A percentile compares a stretch with the other conserved stretches of the same genome.
Evolutionary conservation across 768 basidiomycete genomes (phyloP).

Genomic region (Peribolospora kevripleyi): DNA sequence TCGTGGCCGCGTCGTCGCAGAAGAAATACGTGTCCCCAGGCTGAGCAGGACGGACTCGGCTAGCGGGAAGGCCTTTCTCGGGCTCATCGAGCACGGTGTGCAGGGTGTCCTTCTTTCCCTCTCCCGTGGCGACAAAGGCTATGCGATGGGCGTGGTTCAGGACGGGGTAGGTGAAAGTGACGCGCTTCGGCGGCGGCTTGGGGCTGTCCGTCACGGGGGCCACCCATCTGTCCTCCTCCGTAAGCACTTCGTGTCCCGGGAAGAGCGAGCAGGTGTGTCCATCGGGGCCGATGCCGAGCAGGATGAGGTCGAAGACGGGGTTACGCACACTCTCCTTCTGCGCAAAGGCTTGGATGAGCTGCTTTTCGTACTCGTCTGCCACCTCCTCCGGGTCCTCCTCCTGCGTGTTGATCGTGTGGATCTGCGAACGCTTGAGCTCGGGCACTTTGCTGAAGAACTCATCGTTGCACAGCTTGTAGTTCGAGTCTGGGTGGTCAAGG

Average conservation of each 20-base stretch:
- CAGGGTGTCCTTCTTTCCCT: constrained; percentile 53
- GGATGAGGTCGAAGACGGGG: constrained; percentile 89
- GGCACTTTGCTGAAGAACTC: constrained; percentile 60
- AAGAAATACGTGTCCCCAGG: constrained; percentile 90
- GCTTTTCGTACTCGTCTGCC: constrained; percentile 26
- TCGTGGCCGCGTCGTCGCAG: constrained; percentile 58
- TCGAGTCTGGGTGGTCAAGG: constrained; percentile 76
- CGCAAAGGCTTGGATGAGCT: constrained; percentile 73
- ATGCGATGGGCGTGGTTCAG: constrained; percentile 70
- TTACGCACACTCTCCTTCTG: constrained; percentile 81
- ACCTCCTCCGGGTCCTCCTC: constrained; percentile 21
- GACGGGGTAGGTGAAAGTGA: constrained; percentile 79
- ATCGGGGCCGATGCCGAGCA: constrained; percentile 88
- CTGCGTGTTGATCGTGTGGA: constrained; percentile 52
- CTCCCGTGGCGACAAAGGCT: constrained; percentile 70
- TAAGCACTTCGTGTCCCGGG: constrained; percentile 64
- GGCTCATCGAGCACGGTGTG: constrained; percentile 51
- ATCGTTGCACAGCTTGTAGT: constrained; percentile 49
- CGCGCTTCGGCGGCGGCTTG: constrained; percentile 68
- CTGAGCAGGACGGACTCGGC: constrained; percentile 46
- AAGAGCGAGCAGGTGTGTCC: constrained; percentile 97
- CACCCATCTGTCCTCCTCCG: constrained; percentile 82
- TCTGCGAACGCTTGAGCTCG: constrained; percentile 39
- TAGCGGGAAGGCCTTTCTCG: constrained; percentile 53
- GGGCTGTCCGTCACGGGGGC: constrained; percentile 80